Conservation (phyloP, 306 rosid species). For the Medicago lupulina region DNA sequence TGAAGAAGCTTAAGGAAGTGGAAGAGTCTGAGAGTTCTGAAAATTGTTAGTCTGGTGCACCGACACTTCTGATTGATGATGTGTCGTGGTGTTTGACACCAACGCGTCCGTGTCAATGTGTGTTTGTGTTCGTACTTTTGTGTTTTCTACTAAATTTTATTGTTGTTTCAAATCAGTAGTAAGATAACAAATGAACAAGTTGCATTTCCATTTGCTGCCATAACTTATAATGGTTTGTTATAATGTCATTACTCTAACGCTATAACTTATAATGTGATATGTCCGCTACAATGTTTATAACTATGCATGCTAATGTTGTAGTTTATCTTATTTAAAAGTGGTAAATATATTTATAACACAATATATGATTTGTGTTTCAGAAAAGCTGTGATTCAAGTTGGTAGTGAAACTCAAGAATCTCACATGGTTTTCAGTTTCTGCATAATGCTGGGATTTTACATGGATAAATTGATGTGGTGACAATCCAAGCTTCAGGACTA, state of each 20-base stretch:
- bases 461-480: conserved; percentile 9
- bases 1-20: conserved; percentile 37
- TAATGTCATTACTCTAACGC: background rate
- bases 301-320: conserved; percentile 21
- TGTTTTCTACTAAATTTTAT: too few relatives aligned
- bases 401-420: conserved; percentile 21
- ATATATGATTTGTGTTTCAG: conserved; percentile 5
- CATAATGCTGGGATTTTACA: conserved; percentile 20
- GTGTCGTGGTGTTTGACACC: too few relatives aligned
- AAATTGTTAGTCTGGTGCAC: background rate
- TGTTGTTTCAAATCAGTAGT: background rate
- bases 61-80: too few relatives aligned
- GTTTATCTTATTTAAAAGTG: background rate
- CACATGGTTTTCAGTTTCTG: conserved; percentile 8
- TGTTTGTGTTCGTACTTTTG: too few relatives aligned
- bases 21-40: conserved; percentile 37
- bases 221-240: background rate
- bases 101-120: too few relatives aligned
- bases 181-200: conserved; percentile 1
- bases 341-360: background rate
- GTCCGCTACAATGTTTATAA: background rate
- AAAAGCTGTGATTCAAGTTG: background rate
- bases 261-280: background rate
- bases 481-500: conserved; percentile 13
- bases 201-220: conserved; percentile 24